Percentiles rank a stretch among this genome's conserved stretches.
These are phyloP conservation scores for Solanum piurae DNA, from an alignment of 257 asterid genomes.

Conservation along the genomic window DNA sequence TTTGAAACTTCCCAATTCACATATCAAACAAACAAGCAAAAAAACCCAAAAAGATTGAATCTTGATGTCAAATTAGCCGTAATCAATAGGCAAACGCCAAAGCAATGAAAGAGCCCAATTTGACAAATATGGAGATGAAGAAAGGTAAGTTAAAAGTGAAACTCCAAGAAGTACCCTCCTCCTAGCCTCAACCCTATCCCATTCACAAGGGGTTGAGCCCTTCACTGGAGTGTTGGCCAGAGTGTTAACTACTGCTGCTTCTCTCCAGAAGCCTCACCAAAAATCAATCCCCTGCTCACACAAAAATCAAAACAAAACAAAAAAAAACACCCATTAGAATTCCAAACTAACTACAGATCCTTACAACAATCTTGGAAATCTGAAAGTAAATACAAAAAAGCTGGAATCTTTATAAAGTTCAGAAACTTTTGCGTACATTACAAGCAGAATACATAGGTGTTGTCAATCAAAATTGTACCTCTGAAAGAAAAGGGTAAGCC, in stretches of 20 bases:
- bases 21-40: conserved; percentile 9
- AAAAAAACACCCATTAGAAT: conserved; percentile 3
- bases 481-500: background rate
- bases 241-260: conserved; percentile 33
- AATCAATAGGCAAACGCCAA: conserved; percentile 54
- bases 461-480: background rate
- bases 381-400: background rate
- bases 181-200: conserved; percentile 24
- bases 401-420: background rate
- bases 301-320: background rate
- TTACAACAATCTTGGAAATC: background rate
- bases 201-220: conserved; percentile 16
- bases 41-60: background rate
- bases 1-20: conserved; percentile 8
- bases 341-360: background rate
- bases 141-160: conserved; percentile 11
- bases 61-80: conserved; percentile 32
- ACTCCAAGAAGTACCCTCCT: conserved; percentile 13
- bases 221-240: conserved; percentile 47
- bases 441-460: background rate
- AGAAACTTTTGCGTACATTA: background rate
- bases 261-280: conserved; percentile 43
- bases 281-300: conserved; percentile 29
- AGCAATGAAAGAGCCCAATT: conserved; percentile 30
- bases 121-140: conserved; percentile 17